Conservation (phyloP, 441 rosid species). For the Pelargonium cotyledonis region DNA sequence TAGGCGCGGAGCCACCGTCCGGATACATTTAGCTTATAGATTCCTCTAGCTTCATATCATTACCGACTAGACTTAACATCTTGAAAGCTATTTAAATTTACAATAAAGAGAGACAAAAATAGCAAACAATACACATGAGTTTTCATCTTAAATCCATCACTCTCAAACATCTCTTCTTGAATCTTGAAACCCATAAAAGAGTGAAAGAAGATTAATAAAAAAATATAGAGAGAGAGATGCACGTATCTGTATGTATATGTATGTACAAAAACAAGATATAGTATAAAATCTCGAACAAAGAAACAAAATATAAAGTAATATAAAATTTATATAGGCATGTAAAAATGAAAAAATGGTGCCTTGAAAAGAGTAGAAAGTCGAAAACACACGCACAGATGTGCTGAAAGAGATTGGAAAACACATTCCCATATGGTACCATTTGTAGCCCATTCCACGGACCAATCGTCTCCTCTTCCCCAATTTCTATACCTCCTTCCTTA, state of each 20-base stretch:
- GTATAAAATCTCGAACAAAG: background rate
- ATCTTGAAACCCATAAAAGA: too few relatives aligned
- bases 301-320: background rate
- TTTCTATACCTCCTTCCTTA: constrained; percentile 34
- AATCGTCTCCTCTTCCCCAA: constrained; percentile 53
- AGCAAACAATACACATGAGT: too few relatives aligned
- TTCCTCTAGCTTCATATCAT: too few relatives aligned
- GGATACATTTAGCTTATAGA: too few relatives aligned
- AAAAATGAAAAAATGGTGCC: constrained; percentile 11
- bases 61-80: too few relatives aligned
- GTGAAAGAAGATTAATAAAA: too few relatives aligned
- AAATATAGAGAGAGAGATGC: too few relatives aligned
- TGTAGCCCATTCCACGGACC: constrained; percentile 72
- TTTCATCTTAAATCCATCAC: too few relatives aligned
- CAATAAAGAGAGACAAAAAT: too few relatives aligned
- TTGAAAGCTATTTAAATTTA: too few relatives aligned
- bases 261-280: background rate
- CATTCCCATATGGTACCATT: constrained; percentile 37
- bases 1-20: too few relatives aligned
- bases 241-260: background rate
- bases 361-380: constrained; percentile 32
- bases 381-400: constrained; percentile 24
- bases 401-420: constrained; percentile 22
- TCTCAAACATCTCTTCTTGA: too few relatives aligned
- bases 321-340: background rate